These are phyloP conservation scores for Zelonia costaricensis DNA, from an alignment of 208 protist genomes.

Conservation along the genomic window DNA sequence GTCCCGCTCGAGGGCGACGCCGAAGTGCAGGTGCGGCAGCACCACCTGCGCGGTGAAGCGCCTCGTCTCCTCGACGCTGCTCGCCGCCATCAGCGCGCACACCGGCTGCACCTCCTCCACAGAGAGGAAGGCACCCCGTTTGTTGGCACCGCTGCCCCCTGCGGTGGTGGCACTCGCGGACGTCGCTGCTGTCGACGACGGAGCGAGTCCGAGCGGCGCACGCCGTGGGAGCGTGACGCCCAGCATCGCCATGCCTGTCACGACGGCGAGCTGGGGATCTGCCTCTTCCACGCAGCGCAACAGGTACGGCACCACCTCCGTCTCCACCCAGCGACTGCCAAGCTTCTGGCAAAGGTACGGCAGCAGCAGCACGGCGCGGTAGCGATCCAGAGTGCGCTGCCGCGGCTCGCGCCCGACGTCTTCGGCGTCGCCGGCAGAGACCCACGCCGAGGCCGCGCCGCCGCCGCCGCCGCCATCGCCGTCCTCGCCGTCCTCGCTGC, in stretches of 20 bases:
- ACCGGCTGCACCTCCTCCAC: slow-evolving; percentile 47
- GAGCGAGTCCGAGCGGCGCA: not conserved
- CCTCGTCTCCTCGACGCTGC: slow-evolving; percentile 43
- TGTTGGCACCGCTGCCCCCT: not conserved
- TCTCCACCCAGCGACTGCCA: slow-evolving; percentile 44
- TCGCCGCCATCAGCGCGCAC: slow-evolving; percentile 42
- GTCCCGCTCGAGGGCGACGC: slow-evolving; percentile 49
- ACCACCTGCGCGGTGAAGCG: slow-evolving; percentile 67
- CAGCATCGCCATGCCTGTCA: slow-evolving; percentile 51
- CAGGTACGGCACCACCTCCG: slow-evolving; percentile 74
- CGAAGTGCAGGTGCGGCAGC: slow-evolving; percentile 69
- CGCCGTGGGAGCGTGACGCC: slow-evolving; percentile 41
- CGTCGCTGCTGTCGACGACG: not conserved
- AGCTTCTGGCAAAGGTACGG: slow-evolving; percentile 54
- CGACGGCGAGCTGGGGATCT: slow-evolving; percentile 61
- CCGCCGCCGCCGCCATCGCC: slow-evolving; percentile 17
- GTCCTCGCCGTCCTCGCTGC: slow-evolving; percentile 11
- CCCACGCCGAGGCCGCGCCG: slow-evolving; percentile 9
- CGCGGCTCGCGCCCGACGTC: slow-evolving; percentile 51
- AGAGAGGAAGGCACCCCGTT: slow-evolving; percentile 18
- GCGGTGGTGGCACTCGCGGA: not conserved
- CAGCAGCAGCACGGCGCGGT: slow-evolving; percentile 61
- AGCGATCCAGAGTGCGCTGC: slow-evolving; percentile 46
- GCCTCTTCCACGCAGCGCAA: slow-evolving; percentile 81
- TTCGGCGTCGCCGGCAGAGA: slow-evolving; percentile 40